Conservation (phyloP, 148 eudicot species). For the Simmondsia chinensis region DNA sequence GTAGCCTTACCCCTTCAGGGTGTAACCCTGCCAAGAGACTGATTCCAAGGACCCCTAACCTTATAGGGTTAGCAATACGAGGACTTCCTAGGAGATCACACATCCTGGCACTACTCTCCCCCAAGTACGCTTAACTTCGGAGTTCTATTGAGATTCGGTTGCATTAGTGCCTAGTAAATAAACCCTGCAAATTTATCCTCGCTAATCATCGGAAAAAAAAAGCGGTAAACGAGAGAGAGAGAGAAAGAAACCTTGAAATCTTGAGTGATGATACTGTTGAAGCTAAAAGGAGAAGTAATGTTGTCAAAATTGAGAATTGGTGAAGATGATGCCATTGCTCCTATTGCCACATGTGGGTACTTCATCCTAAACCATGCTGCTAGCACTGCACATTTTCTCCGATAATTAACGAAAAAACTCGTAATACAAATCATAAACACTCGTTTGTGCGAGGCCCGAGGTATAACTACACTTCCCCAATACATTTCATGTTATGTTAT, state of each 20-base stretch:
- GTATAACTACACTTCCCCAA: too few relatives aligned
- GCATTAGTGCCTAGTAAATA: too few relatives aligned
- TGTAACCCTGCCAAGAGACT: too few relatives aligned
- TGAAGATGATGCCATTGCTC: constrained; percentile 89
- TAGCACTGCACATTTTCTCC: constrained; percentile 41
- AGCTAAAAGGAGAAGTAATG: constrained; percentile 60
- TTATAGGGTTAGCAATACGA: too few relatives aligned
- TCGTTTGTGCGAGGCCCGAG: too few relatives aligned
- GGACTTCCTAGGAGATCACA: too few relatives aligned
- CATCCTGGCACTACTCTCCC: too few relatives aligned
- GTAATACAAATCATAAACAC: not conserved
- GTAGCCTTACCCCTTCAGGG: too few relatives aligned
- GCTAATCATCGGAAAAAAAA: not conserved
- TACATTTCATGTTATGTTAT: too few relatives aligned
- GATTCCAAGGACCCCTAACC: too few relatives aligned
- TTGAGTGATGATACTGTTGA: constrained; percentile 57
- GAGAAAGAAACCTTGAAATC: constrained; percentile 50
- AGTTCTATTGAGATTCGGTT: too few relatives aligned
- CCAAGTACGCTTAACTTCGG: too few relatives aligned
- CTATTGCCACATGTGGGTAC: constrained; percentile 82
- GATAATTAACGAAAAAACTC: not conserved
- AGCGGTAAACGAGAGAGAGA: constrained; percentile 2
- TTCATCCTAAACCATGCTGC: constrained; percentile 94
- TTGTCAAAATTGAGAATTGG: constrained; percentile 77
- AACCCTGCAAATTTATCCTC: not conserved